Conservation (phyloP, 495 filamentous ascomycete species). For the Neurospora sp. region DNA sequence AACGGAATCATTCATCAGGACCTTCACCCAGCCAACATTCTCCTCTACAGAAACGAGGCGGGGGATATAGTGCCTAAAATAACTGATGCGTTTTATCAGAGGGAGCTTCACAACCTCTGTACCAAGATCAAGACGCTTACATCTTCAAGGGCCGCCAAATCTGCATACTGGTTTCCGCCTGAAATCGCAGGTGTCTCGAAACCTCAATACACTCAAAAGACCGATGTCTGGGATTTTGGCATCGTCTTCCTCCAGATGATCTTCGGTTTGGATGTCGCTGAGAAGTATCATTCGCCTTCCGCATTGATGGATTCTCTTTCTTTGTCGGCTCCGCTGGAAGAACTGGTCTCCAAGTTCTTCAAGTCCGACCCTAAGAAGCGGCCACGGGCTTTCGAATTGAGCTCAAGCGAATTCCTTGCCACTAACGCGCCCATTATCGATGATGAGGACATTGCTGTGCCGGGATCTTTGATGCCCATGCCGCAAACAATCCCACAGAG, state of each 20-base stretch:
- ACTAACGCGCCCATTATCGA: constrained; percentile 48
- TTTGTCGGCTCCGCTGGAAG: constrained; percentile 63
- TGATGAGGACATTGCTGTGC: constrained; percentile 25
- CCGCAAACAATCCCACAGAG: constrained; percentile 29
- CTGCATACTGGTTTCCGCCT: constrained; percentile 74
- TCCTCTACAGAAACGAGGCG: constrained; percentile 50
- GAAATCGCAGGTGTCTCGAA: constrained; percentile 57
- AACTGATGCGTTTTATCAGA: constrained; percentile 59
- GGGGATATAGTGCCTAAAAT: constrained; percentile 57
- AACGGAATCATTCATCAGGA: constrained; percentile 72
- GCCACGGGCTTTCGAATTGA: constrained; percentile 79
- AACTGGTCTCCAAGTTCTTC: constrained; percentile 75
- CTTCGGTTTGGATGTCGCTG: constrained; percentile 69
- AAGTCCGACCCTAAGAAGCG: constrained; percentile 72
- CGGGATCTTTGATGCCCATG: constrained; percentile 30
- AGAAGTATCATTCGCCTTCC: constrained; percentile 69
- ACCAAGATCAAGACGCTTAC: constrained; percentile 31
- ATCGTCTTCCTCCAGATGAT: constrained; percentile 86
- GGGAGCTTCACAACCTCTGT: constrained; percentile 48
- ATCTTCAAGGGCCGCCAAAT: constrained; percentile 52
- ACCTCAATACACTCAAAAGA: constrained; percentile 59
- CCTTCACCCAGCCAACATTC: constrained; percentile 65
- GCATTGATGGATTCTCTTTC: constrained; percentile 50
- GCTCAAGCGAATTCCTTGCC: constrained; percentile 75
- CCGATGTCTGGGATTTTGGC: constrained; percentile 91